Percentiles rank a stretch among this genome's conserved stretches.
phyloP scores from a whole-genome alignment of 1,284 basidiomycete genomes.

The Naganishia albida region DNA sequence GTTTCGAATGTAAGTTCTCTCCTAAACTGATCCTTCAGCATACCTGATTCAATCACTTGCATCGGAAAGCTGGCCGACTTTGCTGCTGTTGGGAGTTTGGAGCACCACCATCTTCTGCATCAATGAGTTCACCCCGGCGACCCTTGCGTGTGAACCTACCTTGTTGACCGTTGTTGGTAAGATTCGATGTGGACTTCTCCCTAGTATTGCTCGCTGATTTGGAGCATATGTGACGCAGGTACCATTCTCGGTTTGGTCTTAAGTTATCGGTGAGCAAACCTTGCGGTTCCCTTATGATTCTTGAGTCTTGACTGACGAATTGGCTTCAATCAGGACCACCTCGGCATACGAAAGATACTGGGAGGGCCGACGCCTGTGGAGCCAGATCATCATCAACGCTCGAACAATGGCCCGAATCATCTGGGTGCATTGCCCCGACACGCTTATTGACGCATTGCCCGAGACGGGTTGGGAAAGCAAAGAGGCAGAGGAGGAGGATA shows the following conservation, averaged over 20 bases:
- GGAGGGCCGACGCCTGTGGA: constrained; percentile 70
- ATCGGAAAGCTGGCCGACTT: constrained; percentile 45
- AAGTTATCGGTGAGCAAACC: constrained; percentile 43
- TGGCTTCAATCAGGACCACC: constrained; percentile 60
- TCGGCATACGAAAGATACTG: constrained; percentile 74
- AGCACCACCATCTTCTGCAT: constrained; percentile 43
- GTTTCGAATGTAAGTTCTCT: constrained; percentile 24
- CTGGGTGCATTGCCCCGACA: constrained; percentile 52
- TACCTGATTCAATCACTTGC: not conserved
- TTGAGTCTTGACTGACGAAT: not conserved
- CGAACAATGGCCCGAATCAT: constrained; percentile 47
- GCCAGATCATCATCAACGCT: constrained; percentile 63
- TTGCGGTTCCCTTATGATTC: not conserved
- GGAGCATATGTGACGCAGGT: constrained; percentile 35
- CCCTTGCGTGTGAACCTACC: constrained; percentile 44
- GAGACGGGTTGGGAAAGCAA: constrained; percentile 32
- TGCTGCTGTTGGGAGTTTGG: constrained; percentile 49
- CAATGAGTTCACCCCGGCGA: constrained; percentile 41
- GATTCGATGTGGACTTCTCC: constrained; percentile 14
- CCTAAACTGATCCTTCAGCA: not conserved
- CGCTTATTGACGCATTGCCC: constrained; percentile 34
- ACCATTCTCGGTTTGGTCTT: constrained; percentile 50
- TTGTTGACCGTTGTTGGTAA: constrained; percentile 49
- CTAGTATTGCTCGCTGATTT: not conserved
- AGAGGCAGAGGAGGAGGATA: constrained; percentile 51